phyloP scores from a whole-genome alignment of 768 basidiomycete genomes.

The Lactifluus hygrophoroides region DNA sequence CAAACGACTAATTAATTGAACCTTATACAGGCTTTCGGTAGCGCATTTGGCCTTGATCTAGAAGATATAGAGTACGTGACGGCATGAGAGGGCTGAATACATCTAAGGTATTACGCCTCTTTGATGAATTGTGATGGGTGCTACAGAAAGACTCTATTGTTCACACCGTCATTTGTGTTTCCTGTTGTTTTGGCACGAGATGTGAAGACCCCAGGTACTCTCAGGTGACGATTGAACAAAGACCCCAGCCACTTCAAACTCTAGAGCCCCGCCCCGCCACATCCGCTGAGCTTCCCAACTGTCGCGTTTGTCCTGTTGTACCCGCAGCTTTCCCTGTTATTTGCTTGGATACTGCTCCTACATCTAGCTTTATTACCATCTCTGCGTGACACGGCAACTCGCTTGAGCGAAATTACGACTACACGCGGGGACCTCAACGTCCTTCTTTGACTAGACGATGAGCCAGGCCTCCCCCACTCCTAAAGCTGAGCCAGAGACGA shows the following conservation, averaged over 20 bases:
- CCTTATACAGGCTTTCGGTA: neutral
- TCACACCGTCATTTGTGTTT: too few species aligned
- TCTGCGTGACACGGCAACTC: neutral
- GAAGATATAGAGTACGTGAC: too few species aligned
- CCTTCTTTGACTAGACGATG: constrained; percentile 4
- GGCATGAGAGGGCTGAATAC: too few species aligned
- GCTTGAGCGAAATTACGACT: neutral
- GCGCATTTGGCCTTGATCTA: too few species aligned
- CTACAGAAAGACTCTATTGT: too few species aligned
- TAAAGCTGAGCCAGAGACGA: constrained; percentile 11
- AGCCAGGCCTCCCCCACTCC: constrained; percentile 11
- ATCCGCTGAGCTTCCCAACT: neutral
- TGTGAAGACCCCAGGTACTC: neutral
- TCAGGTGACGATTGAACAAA: neutral
- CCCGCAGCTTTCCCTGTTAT: too few species aligned
- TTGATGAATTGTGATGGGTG: too few species aligned
- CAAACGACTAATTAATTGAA: neutral
- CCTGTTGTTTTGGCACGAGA: too few species aligned
- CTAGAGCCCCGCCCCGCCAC: too few species aligned
- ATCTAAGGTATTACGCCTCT: too few species aligned
- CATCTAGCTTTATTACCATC: too few species aligned
- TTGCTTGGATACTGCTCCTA: neutral
- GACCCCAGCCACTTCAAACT: constrained; percentile 1
- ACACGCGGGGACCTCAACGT: neutral
- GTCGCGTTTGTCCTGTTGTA: too few species aligned